Base-by-base conservation (phyloP, 2,329 filamentous ascomycete genomes). In the Biscogniauxia marginata region DNA sequence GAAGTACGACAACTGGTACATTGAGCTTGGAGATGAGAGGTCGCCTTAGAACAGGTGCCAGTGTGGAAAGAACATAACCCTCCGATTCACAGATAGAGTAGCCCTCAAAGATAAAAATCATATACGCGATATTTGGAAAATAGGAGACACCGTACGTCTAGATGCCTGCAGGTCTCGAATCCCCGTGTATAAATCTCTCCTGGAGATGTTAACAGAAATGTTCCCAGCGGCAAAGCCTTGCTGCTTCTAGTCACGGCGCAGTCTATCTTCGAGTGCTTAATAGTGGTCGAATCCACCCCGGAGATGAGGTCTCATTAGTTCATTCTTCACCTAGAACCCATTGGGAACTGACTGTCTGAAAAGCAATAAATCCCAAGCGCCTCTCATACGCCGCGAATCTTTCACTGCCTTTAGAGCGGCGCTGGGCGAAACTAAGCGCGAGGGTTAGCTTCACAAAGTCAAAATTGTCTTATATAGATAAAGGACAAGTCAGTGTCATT, bases 141-240 rank as follows among this genome's bases (percentile, higher is more conserved):
- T 67, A 30, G 63, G 65, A 3, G 34, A 58, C 16, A 51, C 55
- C 16, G 65, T 64, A 8, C 56, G 61, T 13, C 54, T 67, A 13
- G 52, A 66, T 39, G 63, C 63, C 2, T 66, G 62, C 47, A 63
- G 64, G 8, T 56, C 61, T 7, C 60, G 64, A 11, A 55, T 67
- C 20, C n/a, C 64, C 62, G 2, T 66, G 64, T 46, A 47, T 53
- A n/a, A 66, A 67, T 46, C 49, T 67, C 8, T 53, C 64, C 2
- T 67, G 65, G 63, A 52, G 64, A 22, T 67, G 65, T 51, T 60
- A 60, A 5, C 64, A 67, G 52, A 65, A 61, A 43, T 58, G 65
- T 23, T 30, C 54, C 21, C 66, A 63, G 65, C 62, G 67, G 3
- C 44, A 57, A 13, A 30, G 60, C 7, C 57, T 67, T 30, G 63